Evolutionary conservation across 306 rosid genomes (phyloP).

Genomic region (Acacia confusa): DNA sequence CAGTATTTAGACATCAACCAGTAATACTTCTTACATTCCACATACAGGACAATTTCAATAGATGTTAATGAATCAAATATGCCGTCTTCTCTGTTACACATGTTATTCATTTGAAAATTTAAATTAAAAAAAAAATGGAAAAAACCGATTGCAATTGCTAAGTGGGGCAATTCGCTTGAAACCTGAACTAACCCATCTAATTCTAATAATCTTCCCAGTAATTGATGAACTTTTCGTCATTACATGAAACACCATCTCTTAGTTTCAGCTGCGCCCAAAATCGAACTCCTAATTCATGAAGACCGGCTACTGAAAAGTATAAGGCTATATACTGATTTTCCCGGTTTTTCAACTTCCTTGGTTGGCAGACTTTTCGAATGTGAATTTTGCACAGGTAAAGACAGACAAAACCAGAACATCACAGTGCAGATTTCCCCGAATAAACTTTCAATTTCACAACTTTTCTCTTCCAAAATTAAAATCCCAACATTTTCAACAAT

Average conservation of each 20-base stretch:
- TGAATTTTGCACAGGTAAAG: background rate
- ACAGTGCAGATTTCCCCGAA: background rate
- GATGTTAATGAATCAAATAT: background rate
- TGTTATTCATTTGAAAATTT: background rate
- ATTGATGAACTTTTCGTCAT: background rate
- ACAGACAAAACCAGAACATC: background rate
- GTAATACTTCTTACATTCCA: background rate
- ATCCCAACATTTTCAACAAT: background rate
- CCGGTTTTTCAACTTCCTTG: background rate
- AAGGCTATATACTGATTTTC: background rate
- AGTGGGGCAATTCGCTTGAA: background rate
- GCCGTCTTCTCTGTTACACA: background rate
- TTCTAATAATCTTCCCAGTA: background rate
- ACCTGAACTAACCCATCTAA: background rate
- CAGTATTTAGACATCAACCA: background rate
- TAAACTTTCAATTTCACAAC: background rate
- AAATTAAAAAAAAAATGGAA: too few relatives aligned
- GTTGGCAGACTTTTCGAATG: background rate
- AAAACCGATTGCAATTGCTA: background rate
- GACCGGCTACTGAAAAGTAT: background rate
- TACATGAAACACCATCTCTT: background rate
- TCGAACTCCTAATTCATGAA: background rate
- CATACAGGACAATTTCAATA: background rate
- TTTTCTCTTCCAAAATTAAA: background rate
- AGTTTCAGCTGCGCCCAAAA: background rate